Conservation (phyloP, 345 rosid species). For the Brassica juncea region DNA sequence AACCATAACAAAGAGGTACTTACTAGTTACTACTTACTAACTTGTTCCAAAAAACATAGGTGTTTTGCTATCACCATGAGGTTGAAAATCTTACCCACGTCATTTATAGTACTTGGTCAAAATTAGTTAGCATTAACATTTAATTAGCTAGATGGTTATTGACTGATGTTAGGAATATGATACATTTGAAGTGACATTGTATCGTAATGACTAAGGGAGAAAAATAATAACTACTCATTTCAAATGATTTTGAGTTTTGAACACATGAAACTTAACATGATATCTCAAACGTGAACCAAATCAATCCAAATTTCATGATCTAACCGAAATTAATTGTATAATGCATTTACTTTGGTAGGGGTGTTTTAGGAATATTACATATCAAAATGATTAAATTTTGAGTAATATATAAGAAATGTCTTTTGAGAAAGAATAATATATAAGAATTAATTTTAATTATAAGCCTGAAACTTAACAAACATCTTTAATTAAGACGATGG, state of each 20-base stretch:
- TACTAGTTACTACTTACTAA: background rate
- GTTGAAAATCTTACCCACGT: background rate
- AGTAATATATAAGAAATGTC: background rate
- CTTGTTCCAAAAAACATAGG: background rate
- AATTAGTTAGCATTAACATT: background rate
- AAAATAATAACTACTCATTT: background rate
- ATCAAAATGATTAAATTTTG: background rate
- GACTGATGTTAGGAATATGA: background rate
- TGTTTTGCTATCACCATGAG: background rate
- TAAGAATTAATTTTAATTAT: background rate
- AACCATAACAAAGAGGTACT: conserved; percentile 73
- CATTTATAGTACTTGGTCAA: background rate
- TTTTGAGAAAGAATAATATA: background rate
- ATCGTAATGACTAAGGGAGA: background rate
- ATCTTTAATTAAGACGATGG: conserved; percentile 8
- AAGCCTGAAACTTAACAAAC: background rate
- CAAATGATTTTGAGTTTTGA: background rate
- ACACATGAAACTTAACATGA: background rate
- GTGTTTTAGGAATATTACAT: background rate
- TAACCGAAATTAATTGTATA: background rate
- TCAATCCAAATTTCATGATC: background rate
- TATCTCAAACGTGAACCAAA: background rate
- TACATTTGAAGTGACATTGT: background rate
- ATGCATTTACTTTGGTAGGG: background rate
- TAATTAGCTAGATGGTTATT: background rate